phyloP scores from a whole-genome alignment of 257 asterid species.

The Lithospermum erythrorhizon region DNA sequence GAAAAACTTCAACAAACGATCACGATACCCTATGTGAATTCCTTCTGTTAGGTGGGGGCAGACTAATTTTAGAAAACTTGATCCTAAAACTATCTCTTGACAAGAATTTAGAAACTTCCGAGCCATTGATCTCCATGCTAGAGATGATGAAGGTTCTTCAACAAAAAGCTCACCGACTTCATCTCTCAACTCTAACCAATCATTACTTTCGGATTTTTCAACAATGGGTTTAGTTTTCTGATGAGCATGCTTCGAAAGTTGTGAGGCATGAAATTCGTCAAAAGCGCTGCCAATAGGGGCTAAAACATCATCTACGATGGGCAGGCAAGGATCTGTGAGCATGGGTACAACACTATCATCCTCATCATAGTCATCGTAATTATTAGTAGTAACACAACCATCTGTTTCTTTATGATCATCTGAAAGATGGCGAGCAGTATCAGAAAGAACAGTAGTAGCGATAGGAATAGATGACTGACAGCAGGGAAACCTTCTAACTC shows the following conservation, averaged over 20 bases:
- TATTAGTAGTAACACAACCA: conserved; percentile 16
- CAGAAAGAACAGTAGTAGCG: conserved; percentile 43
- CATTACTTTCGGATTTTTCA: conserved; percentile 23
- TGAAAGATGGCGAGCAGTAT: conserved; percentile 17
- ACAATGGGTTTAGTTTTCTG: conserved; percentile 20
- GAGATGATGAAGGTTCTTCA: conserved; percentile 53
- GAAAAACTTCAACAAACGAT: conserved; percentile 50
- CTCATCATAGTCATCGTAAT: neutral
- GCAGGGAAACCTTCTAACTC: conserved; percentile 71
- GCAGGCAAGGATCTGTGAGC: neutral
- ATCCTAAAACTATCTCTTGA: conserved; percentile 38
- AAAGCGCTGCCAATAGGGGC: neutral
- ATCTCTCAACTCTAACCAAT: conserved; percentile 30
- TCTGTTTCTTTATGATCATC: conserved; percentile 23
- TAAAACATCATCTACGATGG: neutral
- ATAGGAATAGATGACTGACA: conserved; percentile 40
- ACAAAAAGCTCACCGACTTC: conserved; percentile 54
- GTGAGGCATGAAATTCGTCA: conserved; percentile 11
- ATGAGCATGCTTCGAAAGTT: conserved; percentile 24
- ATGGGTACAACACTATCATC: neutral
- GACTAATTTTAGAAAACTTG: conserved; percentile 43
- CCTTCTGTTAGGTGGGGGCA: conserved; percentile 43
- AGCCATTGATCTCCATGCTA: conserved; percentile 68
- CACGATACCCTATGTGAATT: conserved; percentile 20
- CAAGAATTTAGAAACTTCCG: conserved; percentile 34